Percentiles rank a stretch among this genome's conserved stretches.
Conservation (phyloP, 352 stramenopile genomes). For the Globisporangium lucens region DNA sequence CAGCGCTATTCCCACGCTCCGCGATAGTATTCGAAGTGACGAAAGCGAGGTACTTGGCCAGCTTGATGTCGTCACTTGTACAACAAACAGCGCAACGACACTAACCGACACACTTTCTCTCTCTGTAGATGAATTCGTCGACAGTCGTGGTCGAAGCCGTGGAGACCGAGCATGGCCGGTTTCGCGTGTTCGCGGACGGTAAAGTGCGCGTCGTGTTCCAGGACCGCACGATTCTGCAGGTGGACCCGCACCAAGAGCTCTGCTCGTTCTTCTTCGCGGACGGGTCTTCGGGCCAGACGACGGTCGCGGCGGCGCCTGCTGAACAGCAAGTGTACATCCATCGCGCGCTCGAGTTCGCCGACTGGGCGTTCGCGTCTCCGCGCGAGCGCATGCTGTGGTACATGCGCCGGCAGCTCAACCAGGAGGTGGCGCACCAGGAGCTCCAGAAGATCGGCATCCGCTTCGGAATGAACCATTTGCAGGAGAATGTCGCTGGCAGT, state of each 20-base stretch:
- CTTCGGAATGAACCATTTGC: slow-evolving; percentile 30
- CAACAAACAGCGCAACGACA: not conserved
- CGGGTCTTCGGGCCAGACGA: slow-evolving; percentile 35
- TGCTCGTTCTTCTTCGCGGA: slow-evolving; percentile 59
- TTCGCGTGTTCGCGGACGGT: slow-evolving; percentile 65
- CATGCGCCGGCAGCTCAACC: slow-evolving; percentile 25
- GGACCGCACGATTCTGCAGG: slow-evolving; percentile 71
- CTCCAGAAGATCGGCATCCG: slow-evolving; percentile 46
- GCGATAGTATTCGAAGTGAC: not conserved
- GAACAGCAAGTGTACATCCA: slow-evolving; percentile 48
- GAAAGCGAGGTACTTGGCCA: slow-evolving; percentile 1
- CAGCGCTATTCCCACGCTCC: not conserved
- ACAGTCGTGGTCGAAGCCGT: slow-evolving; percentile 28
- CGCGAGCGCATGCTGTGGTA: slow-evolving; percentile 47
- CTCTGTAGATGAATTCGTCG: not conserved
- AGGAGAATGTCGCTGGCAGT: not conserved
- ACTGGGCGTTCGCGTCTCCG: slow-evolving; percentile 64
- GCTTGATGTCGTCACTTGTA: not conserved
- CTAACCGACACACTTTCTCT: not conserved
- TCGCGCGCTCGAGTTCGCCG: slow-evolving; percentile 50
- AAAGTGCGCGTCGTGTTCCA: slow-evolving; percentile 58
- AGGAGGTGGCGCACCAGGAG: slow-evolving; percentile 31
- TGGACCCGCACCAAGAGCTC: slow-evolving; percentile 29
- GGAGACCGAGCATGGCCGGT: slow-evolving; percentile 52
- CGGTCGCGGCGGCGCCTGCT: slow-evolving; percentile 33